A percentile compares a stretch with the other conserved stretches of the same genome.
Conservation (phyloP, 148 eudicot species). For the Fagopyrum tataricum region DNA sequence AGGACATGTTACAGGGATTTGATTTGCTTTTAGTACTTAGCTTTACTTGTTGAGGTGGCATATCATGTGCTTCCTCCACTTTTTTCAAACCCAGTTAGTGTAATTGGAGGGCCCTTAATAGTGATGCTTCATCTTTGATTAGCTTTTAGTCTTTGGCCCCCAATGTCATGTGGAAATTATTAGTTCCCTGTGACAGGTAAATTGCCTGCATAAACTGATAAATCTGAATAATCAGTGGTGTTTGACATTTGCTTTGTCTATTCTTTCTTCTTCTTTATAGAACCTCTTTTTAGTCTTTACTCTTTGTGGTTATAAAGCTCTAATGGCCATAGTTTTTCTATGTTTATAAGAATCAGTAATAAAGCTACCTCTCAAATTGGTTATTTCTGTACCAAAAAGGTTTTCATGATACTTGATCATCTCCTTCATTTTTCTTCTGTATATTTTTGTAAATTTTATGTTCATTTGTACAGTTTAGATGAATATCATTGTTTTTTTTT, state of each 20-base stretch:
- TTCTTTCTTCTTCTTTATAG: background rate
- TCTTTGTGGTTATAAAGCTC: background rate
- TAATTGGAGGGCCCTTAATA: slow-evolving; percentile 2
- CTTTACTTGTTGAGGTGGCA: background rate
- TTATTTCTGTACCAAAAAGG: background rate
- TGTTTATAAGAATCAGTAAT: slow-evolving; percentile 2
- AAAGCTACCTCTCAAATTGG: background rate
- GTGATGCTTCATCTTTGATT: background rate
- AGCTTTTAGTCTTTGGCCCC: background rate
- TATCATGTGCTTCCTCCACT: background rate
- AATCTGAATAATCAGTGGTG: background rate
- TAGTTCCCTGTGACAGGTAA: background rate
- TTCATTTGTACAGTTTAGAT: background rate
- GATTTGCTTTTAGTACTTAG: background rate
- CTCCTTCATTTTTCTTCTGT: background rate
- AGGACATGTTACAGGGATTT: background rate
- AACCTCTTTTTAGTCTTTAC: background rate
- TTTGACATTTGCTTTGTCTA: background rate
- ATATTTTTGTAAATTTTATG: background rate
- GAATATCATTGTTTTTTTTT: background rate
- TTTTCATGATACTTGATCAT: background rate
- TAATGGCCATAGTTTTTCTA: background rate
- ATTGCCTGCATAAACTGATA: background rate
- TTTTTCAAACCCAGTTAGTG: background rate
- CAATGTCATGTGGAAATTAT: slow-evolving; percentile 1